phyloP scores from a whole-genome alignment of 768 basidiomycete species.

The Neoboletus brunneissimus region DNA sequence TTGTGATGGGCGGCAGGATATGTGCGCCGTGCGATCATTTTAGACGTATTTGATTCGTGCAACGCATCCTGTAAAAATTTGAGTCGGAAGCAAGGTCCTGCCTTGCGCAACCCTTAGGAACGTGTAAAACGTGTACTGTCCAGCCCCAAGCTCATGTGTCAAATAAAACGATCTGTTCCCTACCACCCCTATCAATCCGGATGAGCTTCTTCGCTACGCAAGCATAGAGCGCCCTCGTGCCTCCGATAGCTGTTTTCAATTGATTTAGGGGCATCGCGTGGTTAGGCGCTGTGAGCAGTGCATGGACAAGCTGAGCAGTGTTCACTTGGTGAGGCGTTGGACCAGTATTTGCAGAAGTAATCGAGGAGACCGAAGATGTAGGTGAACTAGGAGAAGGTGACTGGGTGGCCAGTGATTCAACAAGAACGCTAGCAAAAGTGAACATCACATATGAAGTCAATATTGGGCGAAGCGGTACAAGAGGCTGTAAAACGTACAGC shows the following conservation, averaged over 20 bases:
- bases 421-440: constrained; percentile 43
- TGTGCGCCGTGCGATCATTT: neutral
- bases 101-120: neutral
- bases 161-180: constrained; percentile 75
- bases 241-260: constrained; percentile 58
- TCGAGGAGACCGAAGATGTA: constrained; percentile 53
- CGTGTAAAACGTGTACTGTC: neutral
- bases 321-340: constrained; percentile 69
- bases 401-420: constrained; percentile 53
- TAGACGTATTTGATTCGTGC: neutral
- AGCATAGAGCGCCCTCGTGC: constrained; percentile 64
- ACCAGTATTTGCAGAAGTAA: constrained; percentile 34
- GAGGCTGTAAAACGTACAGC: constrained; percentile 43
- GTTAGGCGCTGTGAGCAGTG: constrained; percentile 52
- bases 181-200: constrained; percentile 70
- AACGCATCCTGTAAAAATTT: neutral
- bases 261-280: constrained; percentile 59
- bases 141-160: constrained; percentile 37
- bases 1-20: neutral
- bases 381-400: constrained; percentile 56
- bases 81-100: neutral
- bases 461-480: neutral
- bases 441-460: neutral
- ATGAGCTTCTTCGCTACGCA: constrained; percentile 81
- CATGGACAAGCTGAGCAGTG: constrained; percentile 62